Base-by-base conservation (phyloP, 805 yeast genomes). In the Saturnispora ahearnii region DNA sequence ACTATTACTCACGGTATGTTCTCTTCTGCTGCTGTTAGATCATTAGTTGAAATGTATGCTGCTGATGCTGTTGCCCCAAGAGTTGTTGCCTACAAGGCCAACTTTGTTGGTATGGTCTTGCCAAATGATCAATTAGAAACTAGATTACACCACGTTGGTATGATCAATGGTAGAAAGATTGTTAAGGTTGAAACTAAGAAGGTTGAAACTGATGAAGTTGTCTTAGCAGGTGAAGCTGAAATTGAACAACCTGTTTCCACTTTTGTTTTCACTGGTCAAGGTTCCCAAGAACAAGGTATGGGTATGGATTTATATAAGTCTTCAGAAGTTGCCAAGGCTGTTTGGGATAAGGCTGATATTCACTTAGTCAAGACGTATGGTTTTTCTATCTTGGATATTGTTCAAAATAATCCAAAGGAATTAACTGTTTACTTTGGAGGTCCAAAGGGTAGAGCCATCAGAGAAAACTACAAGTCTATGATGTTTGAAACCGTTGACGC, bases 231-330 rank as follows among this genome's bases (percentile, higher is more conserved):
- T 72, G 96, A 88, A 73, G 99, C 99, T 50, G 99, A 93, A 74
- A 90, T 95, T 62, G 98, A 93, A 61, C 99, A 93, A 73, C 99
- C 99, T 32, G 85, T 84, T 48, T 87, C 98, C 41, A 85, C 99
- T 21, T 93, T 87, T 67, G 96, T 93, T 51, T 93, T 95, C 73
- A 93, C 99, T 57, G 99, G 99, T 66, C 99, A 93, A 77, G 99
- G 99, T 69, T 91, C 99, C 53, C 99, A 93, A 73, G 99, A 95
- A 71, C 99, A 95, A 75, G 97, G 97, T 68, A 93, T 93, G 99
- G 99, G 99, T 77, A 93, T 93, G 99, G 99, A 93, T 69, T 78
- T 93, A 66, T 93, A 93, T 70, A 82, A 82, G 57, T 77, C 85
- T 40, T 86, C 96, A 46, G 89, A 80, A 30, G 96, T 93, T 67